Conservation (phyloP, 805 yeast genomes). For the Hanseniaspora vineae region DNA sequence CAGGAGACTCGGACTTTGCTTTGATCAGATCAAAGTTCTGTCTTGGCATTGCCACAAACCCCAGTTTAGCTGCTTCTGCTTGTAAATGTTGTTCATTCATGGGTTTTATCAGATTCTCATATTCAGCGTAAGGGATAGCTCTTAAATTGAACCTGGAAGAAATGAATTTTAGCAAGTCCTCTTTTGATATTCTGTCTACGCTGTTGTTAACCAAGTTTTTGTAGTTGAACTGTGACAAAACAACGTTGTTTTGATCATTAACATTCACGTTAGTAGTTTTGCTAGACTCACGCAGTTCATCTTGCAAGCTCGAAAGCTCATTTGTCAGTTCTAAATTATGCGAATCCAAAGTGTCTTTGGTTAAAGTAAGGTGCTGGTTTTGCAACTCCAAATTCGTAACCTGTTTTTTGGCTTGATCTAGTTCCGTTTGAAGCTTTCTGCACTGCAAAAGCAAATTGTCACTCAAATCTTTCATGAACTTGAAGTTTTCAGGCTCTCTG, state of each 20-base stretch:
- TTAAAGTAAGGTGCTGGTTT: constrained; percentile 1
- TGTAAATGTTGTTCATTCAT: constrained; percentile 12
- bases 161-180: constrained; percentile 11
- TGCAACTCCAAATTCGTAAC: not conserved
- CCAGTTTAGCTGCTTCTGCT: constrained; percentile 14
- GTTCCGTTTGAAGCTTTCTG: constrained; percentile 56
- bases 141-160: constrained; percentile 13
- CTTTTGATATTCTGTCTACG: constrained; percentile 7
- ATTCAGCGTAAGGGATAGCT: constrained; percentile 15
- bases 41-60: constrained; percentile 17
- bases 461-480: constrained; percentile 60
- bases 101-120: constrained; percentile 10
- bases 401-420: constrained; percentile 23
- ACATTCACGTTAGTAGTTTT: constrained; percentile 5
- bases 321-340: constrained; percentile 14
- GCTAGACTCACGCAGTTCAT: constrained; percentile 10
- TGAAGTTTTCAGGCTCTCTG: constrained; percentile 41
- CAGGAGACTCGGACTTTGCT: constrained; percentile 15
- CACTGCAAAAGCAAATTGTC: constrained; percentile 62
- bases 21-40: constrained; percentile 14
- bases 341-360: not conserved
- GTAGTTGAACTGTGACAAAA: constrained; percentile 12
- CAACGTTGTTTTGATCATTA: constrained; percentile 9
- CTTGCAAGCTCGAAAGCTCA: not conserved
- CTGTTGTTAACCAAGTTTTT: constrained; percentile 5